These are phyloP conservation scores for Iris macrosiphon DNA, from an alignment of 106 monocot genomes.

Conservation along the genomic window DNA sequence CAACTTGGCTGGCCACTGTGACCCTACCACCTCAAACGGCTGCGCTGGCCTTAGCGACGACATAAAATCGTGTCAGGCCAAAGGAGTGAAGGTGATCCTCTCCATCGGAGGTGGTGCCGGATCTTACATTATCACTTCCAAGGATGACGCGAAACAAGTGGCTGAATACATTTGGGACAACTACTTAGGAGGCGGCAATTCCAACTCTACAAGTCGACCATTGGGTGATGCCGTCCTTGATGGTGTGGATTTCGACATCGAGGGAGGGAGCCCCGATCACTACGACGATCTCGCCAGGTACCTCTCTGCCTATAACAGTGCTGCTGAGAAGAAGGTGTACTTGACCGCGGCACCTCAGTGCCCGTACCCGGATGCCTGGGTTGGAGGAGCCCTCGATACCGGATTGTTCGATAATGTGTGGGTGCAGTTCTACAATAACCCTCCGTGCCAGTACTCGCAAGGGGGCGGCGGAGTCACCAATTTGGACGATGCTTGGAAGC, in stretches of 20 bases:
- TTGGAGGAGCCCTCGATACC: slow-evolving; percentile 3
- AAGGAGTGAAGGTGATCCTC: slow-evolving; percentile 12
- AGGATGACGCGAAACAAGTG: slow-evolving; percentile 18
- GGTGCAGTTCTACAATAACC: slow-evolving; percentile 23
- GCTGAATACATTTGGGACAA: slow-evolving; percentile 24
- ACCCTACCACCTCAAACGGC: slow-evolving; percentile 7
- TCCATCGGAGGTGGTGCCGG: slow-evolving; percentile 22
- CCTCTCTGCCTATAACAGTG: slow-evolving; percentile 2
- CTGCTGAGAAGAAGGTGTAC: slow-evolving; percentile 3
- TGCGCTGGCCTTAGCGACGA: slow-evolving; percentile 14
- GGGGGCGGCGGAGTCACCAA: no score
- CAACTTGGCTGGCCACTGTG: slow-evolving; percentile 15
- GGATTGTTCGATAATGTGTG: slow-evolving; percentile 21
- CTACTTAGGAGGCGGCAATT: slow-evolving; percentile 25
- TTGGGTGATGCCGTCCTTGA: slow-evolving; percentile 17
- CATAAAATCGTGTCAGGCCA: slow-evolving; percentile 22
- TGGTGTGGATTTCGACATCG: slow-evolving; percentile 15
- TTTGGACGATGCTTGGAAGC: slow-evolving; percentile 9
- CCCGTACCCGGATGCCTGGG: slow-evolving; percentile 4
- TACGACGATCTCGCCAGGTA: slow-evolving; percentile 5
- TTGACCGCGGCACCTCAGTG: slow-evolving; percentile 10
- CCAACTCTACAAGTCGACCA: background rate
- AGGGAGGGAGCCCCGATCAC: slow-evolving; percentile 7
- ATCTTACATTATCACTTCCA: slow-evolving; percentile 12
- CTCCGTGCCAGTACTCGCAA: slow-evolving; percentile 6